Percentiles rank a stretch among this genome's conserved stretches.
These are phyloP conservation scores for Miamiensis avidus DNA, from an alignment of 169 alveolate genomes.

Conservation along the genomic window DNA sequence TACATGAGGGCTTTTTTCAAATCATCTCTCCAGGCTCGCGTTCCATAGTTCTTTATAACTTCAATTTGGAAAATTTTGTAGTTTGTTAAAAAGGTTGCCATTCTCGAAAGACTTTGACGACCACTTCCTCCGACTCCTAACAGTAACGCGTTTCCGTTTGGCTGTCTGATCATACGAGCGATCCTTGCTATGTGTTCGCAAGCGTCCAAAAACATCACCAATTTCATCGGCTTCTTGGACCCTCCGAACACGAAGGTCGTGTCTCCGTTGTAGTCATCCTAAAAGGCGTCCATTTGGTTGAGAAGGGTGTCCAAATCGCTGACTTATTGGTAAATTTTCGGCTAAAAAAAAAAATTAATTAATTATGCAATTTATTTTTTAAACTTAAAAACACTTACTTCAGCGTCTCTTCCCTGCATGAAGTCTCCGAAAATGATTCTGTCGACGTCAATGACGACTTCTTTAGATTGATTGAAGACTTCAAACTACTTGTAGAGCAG, in stretches of 20 bases:
- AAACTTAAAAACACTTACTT: too few relatives aligned
- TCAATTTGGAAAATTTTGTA: slow-evolving; percentile 88
- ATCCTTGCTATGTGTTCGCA: slow-evolving; percentile 93
- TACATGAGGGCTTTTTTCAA: slow-evolving; percentile 89
- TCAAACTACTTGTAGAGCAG: slow-evolving; percentile 57
- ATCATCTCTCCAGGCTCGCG: slow-evolving; percentile 93
- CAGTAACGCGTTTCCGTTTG: slow-evolving; percentile 89
- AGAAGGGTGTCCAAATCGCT: slow-evolving; percentile 76
- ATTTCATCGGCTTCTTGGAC: slow-evolving; percentile 86
- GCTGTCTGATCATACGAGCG: slow-evolving; percentile 87
- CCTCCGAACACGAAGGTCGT: slow-evolving; percentile 56
- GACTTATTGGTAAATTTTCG: slow-evolving; percentile 81
- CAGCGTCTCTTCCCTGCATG: slow-evolving; percentile 83
- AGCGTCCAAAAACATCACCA: slow-evolving; percentile 95
- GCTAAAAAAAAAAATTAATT: too few relatives aligned
- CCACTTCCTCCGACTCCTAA: slow-evolving; percentile 96
- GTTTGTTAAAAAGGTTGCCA: slow-evolving; percentile 87
- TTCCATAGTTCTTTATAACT: slow-evolving; percentile 89
- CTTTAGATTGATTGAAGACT: slow-evolving; percentile 56
- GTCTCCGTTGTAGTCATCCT: slow-evolving; percentile 89
- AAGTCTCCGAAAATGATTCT: slow-evolving; percentile 91
- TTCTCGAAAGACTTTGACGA: slow-evolving; percentile 84
- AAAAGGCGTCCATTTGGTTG: slow-evolving; percentile 82
- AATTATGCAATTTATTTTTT: too few relatives aligned
- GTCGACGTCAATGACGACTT: slow-evolving; percentile 79